Evolutionary conservation across 441 rosid species (phyloP), one percentile per base, ranked within the genome.

Genomic region (Capsella rubella): DNA sequence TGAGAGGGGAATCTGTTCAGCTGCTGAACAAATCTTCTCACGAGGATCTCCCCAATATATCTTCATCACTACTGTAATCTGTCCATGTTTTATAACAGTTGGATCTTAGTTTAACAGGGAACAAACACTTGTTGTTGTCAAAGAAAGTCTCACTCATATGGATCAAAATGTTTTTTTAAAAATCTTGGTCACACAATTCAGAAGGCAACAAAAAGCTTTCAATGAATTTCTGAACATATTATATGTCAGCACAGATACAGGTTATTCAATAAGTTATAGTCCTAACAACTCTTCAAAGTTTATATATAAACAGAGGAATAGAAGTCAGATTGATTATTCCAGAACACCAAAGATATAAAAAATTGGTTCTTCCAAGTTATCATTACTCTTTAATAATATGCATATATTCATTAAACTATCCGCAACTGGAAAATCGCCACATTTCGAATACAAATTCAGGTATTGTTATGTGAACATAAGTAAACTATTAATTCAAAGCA

Each of bases 21-120:
- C 88, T 3, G 99, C 98, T 80, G 89, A 96, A 54, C 90, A 86
- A 25, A 92, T 77, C 90, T 89, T 89, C 78, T 95, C 99, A 15
- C 97, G 94, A 62, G 98, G 66, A 81, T 95, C 98, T 62, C 99
- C 99, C 97, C 97, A 90, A 25, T 78, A 92, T 67, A 90, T 80
- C 93, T 92, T 90, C 88, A 86, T 53, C 32, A 90, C 74, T 75
- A 90, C 91, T 58, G 69, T 83, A 50, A 95, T 60, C 99, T 92
- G 83, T 62, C 1, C 69, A 59, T 43, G 25, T 69, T 51, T 35
- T 69, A 77, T 34, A 71, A 28, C 43, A 58, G 10, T 55, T 70
- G 32, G 5, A 49, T 57, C 16, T 5, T 40, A 0, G 6, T 8
- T 64, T 45, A 27, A 27, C 50, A 56, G 14, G 11, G 25, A 50